Evolutionary conservation across 371 early-diverging fungal species (phyloP).

Genomic region (Chytridiales sp.): DNA sequence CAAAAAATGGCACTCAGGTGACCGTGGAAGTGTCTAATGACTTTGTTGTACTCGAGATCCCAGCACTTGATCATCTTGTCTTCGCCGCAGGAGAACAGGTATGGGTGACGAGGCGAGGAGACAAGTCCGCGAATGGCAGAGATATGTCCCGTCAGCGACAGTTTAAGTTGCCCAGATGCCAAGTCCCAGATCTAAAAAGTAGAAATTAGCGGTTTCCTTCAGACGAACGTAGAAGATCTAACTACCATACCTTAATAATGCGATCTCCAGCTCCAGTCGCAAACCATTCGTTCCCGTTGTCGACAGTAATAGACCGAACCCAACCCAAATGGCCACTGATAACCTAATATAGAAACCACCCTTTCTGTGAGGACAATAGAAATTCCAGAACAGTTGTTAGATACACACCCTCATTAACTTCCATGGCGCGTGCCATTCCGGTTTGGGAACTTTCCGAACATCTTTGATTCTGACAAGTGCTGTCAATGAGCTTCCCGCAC

Average conservation of each 20-base stretch:
- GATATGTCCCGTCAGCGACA: slow-evolving; percentile 96
- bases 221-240: no score
- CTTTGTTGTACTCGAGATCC: slow-evolving; percentile 97
- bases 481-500: slow-evolving; percentile 31
- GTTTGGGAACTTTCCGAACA: slow-evolving; percentile 57
- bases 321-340: slow-evolving; percentile 97
- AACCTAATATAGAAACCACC: no score
- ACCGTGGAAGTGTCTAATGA: slow-evolving; percentile 97
- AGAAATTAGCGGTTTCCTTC: no score
- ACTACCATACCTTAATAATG: slow-evolving; percentile 84
- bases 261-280: slow-evolving; percentile 95
- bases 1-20: slow-evolving; percentile 93
- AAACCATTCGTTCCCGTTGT: slow-evolving; percentile 96
- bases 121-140: slow-evolving; percentile 92
- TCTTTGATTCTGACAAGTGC: slow-evolving; percentile 50
- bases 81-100: slow-evolving; percentile 93
- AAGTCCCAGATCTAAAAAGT: slow-evolving; percentile 91
- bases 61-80: slow-evolving; percentile 98
- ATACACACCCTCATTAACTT: slow-evolving; percentile 95
- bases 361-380: no score
- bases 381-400: no score
- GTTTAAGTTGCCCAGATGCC: slow-evolving; percentile 91
- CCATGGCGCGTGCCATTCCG: slow-evolving; percentile 98
- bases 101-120: slow-evolving; percentile 91
- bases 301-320: slow-evolving; percentile 92